phyloP scores from a whole-genome alignment of 257 asterid species.

The Nicotiana attenuata region DNA sequence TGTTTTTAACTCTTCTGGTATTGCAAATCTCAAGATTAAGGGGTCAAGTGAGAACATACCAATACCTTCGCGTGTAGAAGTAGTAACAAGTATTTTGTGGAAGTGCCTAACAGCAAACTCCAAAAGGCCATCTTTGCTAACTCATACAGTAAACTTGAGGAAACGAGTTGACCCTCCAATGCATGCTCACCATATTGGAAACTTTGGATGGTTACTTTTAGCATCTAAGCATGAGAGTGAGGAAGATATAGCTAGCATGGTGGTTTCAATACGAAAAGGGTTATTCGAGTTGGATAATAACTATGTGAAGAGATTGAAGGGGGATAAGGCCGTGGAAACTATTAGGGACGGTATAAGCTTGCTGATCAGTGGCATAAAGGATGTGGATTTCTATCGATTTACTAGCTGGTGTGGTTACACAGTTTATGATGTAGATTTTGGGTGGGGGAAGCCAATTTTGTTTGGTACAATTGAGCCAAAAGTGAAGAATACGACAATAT shows the following conservation, averaged over 20 bases:
- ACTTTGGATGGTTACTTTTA: not conserved
- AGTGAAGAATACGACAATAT: not conserved
- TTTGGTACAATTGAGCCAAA: not conserved
- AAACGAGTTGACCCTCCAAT: not conserved
- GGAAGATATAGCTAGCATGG: not conserved
- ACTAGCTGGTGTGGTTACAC: not conserved
- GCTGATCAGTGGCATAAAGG: not conserved
- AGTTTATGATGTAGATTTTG: not conserved
- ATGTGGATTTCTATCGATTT: not conserved
- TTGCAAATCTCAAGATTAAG: not conserved
- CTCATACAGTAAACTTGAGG: not conserved
- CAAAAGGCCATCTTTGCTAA: not conserved
- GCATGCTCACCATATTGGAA: not conserved
- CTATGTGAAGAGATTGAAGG: too few relatives aligned
- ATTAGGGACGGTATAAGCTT: not conserved
- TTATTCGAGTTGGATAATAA: too few relatives aligned
- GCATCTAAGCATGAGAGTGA: not conserved
- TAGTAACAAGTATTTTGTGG: not conserved
- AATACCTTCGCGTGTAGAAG: not conserved
- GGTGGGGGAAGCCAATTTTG: not conserved
- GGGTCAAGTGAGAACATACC: not conserved
- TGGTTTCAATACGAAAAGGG: not conserved
- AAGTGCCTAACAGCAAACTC: not conserved
- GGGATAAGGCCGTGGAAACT: too few relatives aligned
- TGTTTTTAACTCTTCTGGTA: not conserved